phyloP scores from a whole-genome alignment of 208 protist genomes.

The Leishmania aethiopica region DNA sequence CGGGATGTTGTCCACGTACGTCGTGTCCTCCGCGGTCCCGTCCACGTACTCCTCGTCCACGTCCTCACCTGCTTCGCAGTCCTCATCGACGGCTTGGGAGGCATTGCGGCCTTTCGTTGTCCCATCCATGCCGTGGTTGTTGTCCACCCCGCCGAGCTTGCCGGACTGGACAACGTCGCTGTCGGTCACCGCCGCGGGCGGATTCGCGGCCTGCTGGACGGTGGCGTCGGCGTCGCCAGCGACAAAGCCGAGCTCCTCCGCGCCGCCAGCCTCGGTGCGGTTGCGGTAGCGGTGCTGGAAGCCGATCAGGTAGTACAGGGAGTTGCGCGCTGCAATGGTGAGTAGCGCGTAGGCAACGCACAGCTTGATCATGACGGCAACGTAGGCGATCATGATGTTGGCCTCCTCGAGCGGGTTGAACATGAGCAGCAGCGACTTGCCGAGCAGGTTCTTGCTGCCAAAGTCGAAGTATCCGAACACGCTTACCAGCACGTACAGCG shows the following conservation, averaged over 20 bases:
- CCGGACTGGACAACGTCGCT: not conserved
- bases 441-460: too few relatives aligned
- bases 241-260: not conserved
- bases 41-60: slow-evolving; percentile 1
- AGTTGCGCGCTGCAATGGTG: slow-evolving; percentile 46
- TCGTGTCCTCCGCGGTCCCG: slow-evolving; percentile 20
- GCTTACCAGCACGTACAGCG: too few relatives aligned
- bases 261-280: not conserved
- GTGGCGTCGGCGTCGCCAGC: not conserved
- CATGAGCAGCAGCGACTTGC: too few relatives aligned
- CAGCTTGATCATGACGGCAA: slow-evolving; percentile 63
- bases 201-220: not conserved
- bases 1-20: slow-evolving; percentile 57
- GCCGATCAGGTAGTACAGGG: slow-evolving; percentile 56
- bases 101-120: too few relatives aligned
- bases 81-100: too few relatives aligned
- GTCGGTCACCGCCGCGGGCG: not conserved
- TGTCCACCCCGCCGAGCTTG: too few relatives aligned
- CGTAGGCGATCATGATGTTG: slow-evolving; percentile 48
- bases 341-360: slow-evolving; percentile 58
- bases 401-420: slow-evolving; percentile 55
- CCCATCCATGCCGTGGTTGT: too few relatives aligned
- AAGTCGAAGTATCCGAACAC: too few relatives aligned
- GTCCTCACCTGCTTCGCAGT: too few relatives aligned
- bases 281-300: slow-evolving; percentile 45